These are phyloP conservation scores for Wilhelminamyces savonicus DNA, from an alignment of 805 yeast species.

Conservation along the genomic window DNA sequence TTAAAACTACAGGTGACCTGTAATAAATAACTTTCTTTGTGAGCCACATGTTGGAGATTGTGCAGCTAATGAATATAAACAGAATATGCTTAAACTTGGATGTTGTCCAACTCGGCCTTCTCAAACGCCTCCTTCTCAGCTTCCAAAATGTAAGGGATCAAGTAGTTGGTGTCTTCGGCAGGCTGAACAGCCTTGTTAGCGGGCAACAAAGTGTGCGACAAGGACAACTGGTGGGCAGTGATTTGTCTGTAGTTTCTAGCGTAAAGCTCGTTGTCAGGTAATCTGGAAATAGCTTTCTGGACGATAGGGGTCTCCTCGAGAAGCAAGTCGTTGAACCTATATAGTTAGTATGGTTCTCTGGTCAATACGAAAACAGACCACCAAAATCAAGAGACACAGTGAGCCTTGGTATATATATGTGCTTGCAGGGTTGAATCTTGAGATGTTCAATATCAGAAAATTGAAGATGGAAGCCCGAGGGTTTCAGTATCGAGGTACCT, in stretches of 20 bases:
- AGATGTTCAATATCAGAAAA: too few relatives aligned
- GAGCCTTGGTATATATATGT: too few relatives aligned
- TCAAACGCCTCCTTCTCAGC: constrained; percentile 90
- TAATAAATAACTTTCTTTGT: too few relatives aligned
- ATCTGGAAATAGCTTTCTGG: constrained; percentile 83
- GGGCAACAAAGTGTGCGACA: constrained; percentile 83
- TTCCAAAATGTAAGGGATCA: constrained; percentile 85
- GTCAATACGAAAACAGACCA: too few relatives aligned
- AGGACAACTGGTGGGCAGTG: constrained; percentile 84
- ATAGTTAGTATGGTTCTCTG: constrained; percentile 16
- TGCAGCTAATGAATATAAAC: too few relatives aligned
- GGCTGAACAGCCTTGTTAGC: constrained; percentile 69
- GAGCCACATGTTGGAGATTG: too few relatives aligned
- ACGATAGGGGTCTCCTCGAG: constrained; percentile 81
- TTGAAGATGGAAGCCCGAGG: too few relatives aligned
- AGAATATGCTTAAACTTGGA: constrained; percentile 29
- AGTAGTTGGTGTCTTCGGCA: constrained; percentile 76
- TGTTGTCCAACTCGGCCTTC: constrained; percentile 82
- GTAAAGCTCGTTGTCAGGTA: constrained; percentile 78
- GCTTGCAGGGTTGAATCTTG: too few relatives aligned
- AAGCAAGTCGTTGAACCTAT: constrained; percentile 75
- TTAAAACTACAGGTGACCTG: too few relatives aligned
- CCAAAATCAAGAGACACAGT: too few relatives aligned
- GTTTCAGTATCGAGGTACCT: too few relatives aligned
- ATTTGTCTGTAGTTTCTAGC: constrained; percentile 89